Evolutionary conservation across 2,329 filamentous ascomycete genomes (phyloP), one percentile per base, ranked within the genome.

Genomic region (Sporothrix humicola): DNA sequence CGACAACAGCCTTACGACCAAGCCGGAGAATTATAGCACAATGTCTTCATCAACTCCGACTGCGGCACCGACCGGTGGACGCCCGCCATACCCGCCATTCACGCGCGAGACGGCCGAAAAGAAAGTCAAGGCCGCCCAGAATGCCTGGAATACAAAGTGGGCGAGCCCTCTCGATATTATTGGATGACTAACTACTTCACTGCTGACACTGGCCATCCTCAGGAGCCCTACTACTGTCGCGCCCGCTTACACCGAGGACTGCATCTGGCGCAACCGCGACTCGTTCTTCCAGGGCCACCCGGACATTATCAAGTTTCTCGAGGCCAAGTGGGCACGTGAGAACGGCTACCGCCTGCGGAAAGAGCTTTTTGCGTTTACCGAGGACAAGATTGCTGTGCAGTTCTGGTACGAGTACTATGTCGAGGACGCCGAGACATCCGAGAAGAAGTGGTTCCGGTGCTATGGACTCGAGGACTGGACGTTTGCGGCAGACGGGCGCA

Each of bases 391-490:
- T 76, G 93, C 93, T 0, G 94, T 97, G 26, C 93, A 97, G 79
- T 97, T 96, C 81, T 97, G 93, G 93, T 97, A 95, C 78, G 92
- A 97, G 81, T 95, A 90, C 82, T 71, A 70, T n/a, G 23, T 71
- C 9, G 72, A 90, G 76, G 92, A 95, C 78, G 82, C 82, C 8
- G 77, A 85, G 31, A 17, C 20, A 20, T 12, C 20, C 1, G 91
- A 92, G 52, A 66, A 65, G 20, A 90, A 93, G 80, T 97, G 93
- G 93, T 95, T 92, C 86, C 87, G 93, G n/a, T 94, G 92, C 61
- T 97, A 97, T 79, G 94, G 94, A 0, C 86, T 97, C 12, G 92
- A 94, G 79, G 91, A 94, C 79, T 93, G 91, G 92, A 93, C 91
- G 0, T 93, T 93, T 81, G 89, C 89, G 0, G 84, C 87, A 0